Evolutionary conservation across 1,139 yeast species (phyloP).

Genomic region (Taiozyma sp.): DNA sequence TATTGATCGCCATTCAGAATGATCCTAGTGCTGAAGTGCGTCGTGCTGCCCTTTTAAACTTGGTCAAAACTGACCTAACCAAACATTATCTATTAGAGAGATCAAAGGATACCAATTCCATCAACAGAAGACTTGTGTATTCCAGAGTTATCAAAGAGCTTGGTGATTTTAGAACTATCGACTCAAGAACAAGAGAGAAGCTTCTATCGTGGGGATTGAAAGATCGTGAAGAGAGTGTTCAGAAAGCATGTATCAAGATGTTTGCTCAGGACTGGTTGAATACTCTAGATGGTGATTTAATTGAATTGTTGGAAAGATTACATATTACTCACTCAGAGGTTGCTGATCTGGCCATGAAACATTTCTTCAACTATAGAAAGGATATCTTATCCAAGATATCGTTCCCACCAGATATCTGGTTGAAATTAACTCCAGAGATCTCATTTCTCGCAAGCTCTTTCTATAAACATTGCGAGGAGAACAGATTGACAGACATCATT

Average conservation of each 20-base stretch:
- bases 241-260: constrained; percentile 67
- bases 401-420: constrained; percentile 62
- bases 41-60: constrained; percentile 71
- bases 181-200: constrained; percentile 55
- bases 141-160: constrained; percentile 63
- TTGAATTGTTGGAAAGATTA: constrained; percentile 64
- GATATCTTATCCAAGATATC: constrained; percentile 55
- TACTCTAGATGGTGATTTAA: constrained; percentile 60
- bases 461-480: constrained; percentile 55
- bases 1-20: constrained; percentile 55
- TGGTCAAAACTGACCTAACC: constrained; percentile 50
- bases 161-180: constrained; percentile 60
- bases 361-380: constrained; percentile 54
- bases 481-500: constrained; percentile 47
- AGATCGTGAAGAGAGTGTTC: constrained; percentile 76
- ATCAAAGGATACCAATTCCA: constrained; percentile 71
- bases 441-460: constrained; percentile 68
- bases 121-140: constrained; percentile 69
- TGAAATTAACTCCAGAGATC: constrained; percentile 64
- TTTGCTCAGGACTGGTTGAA: constrained; percentile 70
- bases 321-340: constrained; percentile 61
- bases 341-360: constrained; percentile 61
- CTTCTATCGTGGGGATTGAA: constrained; percentile 78
- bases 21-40: constrained; percentile 90
- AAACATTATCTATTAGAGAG: constrained; percentile 65